phyloP scores from a whole-genome alignment of 1,284 basidiomycete species.

The Trichosporon inkin region DNA sequence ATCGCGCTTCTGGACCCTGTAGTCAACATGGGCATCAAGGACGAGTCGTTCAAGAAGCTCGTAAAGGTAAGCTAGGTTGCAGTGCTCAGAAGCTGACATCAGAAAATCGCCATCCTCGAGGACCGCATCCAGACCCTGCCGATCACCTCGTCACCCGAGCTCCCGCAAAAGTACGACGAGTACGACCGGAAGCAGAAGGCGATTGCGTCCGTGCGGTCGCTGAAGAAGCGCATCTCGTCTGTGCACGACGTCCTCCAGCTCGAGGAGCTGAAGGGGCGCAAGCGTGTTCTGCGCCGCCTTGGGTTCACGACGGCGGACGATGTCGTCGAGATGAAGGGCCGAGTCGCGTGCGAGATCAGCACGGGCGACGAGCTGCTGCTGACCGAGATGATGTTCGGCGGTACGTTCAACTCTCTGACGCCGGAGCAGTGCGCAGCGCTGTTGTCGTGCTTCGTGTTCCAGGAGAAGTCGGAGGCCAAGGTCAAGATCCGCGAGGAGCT shows the following conservation, averaged over 20 bases:
- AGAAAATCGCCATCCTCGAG: conserved; percentile 86
- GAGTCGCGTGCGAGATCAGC: conserved; percentile 97
- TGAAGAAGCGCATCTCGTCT: conserved; percentile 79
- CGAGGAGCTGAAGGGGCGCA: conserved; percentile 93
- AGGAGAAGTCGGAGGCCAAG: conserved; percentile 91
- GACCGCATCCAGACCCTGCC: conserved; percentile 70
- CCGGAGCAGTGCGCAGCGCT: conserved; percentile 92
- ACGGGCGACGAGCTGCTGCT: conserved; percentile 94
- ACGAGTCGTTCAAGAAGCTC: conserved; percentile 83
- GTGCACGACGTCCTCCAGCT: conserved; percentile 92
- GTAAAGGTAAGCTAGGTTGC: conserved; percentile 54
- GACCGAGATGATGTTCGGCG: conserved; percentile 97
- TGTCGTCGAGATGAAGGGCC: conserved; percentile 95
- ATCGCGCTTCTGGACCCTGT: conserved; percentile 86
- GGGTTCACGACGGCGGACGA: conserved; percentile 86
- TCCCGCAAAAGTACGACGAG: conserved; percentile 72
- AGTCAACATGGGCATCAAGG: conserved; percentile 93
- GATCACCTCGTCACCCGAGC: conserved; percentile 67
- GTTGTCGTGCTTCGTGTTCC: conserved; percentile 93
- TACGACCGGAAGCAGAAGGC: conserved; percentile 74
- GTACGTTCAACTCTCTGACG: conserved; percentile 81
- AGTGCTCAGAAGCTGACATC: conserved; percentile 12
- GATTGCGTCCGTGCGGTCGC: conserved; percentile 64
- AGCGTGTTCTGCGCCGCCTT: conserved; percentile 84
- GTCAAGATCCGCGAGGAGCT: conserved; percentile 88